These are phyloP conservation scores for Plantago coronopus DNA, from an alignment of 305 asterid genomes.

Conservation along the genomic window DNA sequence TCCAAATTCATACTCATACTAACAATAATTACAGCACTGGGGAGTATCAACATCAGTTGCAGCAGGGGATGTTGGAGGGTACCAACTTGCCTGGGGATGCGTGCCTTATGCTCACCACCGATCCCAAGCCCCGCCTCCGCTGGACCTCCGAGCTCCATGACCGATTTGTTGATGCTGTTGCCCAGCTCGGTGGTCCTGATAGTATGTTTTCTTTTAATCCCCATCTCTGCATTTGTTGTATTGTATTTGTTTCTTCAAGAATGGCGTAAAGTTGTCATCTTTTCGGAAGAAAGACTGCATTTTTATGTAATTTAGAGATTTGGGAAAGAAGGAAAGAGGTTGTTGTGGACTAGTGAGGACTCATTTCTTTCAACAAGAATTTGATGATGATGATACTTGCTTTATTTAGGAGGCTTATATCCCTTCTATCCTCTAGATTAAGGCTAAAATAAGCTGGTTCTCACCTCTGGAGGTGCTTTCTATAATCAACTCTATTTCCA, in stretches of 20 bases:
- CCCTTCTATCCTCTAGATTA: too few relatives aligned
- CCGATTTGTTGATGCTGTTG: conserved; percentile 74
- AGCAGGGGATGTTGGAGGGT: conserved; percentile 48
- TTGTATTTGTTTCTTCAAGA: neutral
- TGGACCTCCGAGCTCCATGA: conserved; percentile 95
- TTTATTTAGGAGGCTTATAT: too few relatives aligned
- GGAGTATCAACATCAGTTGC: conserved; percentile 28
- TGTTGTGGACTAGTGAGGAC: too few relatives aligned
- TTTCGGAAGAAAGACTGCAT: neutral
- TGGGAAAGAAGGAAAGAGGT: too few relatives aligned
- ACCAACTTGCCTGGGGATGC: conserved; percentile 70
- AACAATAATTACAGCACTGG: conserved; percentile 13
- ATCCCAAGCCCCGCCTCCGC: conserved; percentile 84
- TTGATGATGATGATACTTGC: too few relatives aligned
- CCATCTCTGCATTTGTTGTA: neutral
- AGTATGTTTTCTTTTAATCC: conserved; percentile 37
- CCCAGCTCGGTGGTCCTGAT: conserved; percentile 92
- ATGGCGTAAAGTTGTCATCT: neutral
- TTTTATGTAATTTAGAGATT: too few relatives aligned
- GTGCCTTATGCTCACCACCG: conserved; percentile 68
- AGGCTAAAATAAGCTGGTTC: too few relatives aligned
- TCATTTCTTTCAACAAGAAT: too few relatives aligned
- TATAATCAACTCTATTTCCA: too few relatives aligned
- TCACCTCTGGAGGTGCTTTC: too few relatives aligned
- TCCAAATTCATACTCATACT: conserved; percentile 47